phyloP scores from a whole-genome alignment of 2,329 filamentous ascomycete genomes.

The Alternaria hordeiaustralica region DNA sequence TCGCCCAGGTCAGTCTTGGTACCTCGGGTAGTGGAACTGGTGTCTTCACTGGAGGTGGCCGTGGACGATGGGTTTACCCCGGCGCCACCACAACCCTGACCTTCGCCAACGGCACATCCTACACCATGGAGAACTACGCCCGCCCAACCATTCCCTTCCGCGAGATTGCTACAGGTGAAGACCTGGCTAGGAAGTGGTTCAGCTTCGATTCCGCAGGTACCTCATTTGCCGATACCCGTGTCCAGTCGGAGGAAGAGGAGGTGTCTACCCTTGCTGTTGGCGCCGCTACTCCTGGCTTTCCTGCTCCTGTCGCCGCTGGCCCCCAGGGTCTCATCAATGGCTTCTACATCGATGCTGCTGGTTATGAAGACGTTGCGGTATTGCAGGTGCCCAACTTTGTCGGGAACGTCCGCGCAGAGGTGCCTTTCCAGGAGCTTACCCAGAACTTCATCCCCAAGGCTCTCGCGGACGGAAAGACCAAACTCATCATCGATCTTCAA shows the following conservation, averaged over 20 bases:
- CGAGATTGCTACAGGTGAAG: slow-evolving; percentile 49
- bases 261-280: slow-evolving; percentile 10
- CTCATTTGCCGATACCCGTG: not conserved
- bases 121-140: slow-evolving; percentile 53
- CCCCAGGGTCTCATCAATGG: slow-evolving; percentile 52
- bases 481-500: slow-evolving; percentile 66
- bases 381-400: slow-evolving; percentile 53
- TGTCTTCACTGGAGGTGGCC: slow-evolving; percentile 53
- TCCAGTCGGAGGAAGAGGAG: not conserved
- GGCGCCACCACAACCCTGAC: slow-evolving; percentile 52
- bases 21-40: slow-evolving; percentile 51
- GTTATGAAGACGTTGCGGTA: slow-evolving; percentile 55
- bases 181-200: slow-evolving; percentile 50
- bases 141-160: slow-evolving; percentile 48
- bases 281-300: slow-evolving; percentile 51
- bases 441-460: slow-evolving; percentile 52
- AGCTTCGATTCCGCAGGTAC: slow-evolving; percentile 26
- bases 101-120: slow-evolving; percentile 53
- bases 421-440: slow-evolving; percentile 50
- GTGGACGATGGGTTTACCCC: slow-evolving; percentile 53
- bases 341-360: slow-evolving; percentile 53
- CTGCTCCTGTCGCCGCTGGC: slow-evolving; percentile 49
- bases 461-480: slow-evolving; percentile 61
- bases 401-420: slow-evolving; percentile 23
- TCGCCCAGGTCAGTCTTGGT: slow-evolving; percentile 52